Conservation (phyloP, 306 rosid species). For the Medicago lupulina region DNA sequence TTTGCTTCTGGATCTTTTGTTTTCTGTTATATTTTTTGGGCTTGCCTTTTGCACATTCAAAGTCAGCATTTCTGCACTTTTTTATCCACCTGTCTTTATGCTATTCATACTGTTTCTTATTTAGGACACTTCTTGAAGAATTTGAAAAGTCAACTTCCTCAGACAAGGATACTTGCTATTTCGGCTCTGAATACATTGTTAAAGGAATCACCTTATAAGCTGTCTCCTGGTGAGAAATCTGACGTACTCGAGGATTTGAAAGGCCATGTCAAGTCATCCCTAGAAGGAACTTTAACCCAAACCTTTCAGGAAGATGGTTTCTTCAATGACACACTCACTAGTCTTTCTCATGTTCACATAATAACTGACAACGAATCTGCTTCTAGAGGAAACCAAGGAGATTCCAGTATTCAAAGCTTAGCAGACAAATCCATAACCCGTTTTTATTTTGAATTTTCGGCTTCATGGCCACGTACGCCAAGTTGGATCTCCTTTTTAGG, state of each 20-base stretch:
- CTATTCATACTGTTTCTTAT: constrained; percentile 36
- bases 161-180: constrained; percentile 97
- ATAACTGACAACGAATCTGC: constrained; percentile 74
- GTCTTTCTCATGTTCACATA: constrained; percentile 97
- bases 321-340: constrained; percentile 82
- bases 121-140: constrained; percentile 94
- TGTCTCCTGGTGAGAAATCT: constrained; percentile 61
- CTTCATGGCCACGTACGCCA: constrained; percentile 99
- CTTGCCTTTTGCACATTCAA: constrained; percentile 18
- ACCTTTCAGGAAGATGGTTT: constrained; percentile 95
- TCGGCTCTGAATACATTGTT: constrained; percentile 88
- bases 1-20: constrained; percentile 23
- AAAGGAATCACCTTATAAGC: constrained; percentile 95
- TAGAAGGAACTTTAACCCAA: constrained; percentile 84
- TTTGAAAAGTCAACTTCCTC: constrained; percentile 97
- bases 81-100: constrained; percentile 21
- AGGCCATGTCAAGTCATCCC: constrained; percentile 72
- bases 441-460: constrained; percentile 90
- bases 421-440: constrained; percentile 97
- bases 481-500: constrained; percentile 90
- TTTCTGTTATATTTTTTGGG: constrained; percentile 5
- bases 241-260: constrained; percentile 49
- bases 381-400: constrained; percentile 85
- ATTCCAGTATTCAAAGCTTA: constrained; percentile 87
- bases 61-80: constrained; percentile 16